Conservation (phyloP, 192 early-diverging fungal genomes). For the Allomyces javanicus region DNA sequence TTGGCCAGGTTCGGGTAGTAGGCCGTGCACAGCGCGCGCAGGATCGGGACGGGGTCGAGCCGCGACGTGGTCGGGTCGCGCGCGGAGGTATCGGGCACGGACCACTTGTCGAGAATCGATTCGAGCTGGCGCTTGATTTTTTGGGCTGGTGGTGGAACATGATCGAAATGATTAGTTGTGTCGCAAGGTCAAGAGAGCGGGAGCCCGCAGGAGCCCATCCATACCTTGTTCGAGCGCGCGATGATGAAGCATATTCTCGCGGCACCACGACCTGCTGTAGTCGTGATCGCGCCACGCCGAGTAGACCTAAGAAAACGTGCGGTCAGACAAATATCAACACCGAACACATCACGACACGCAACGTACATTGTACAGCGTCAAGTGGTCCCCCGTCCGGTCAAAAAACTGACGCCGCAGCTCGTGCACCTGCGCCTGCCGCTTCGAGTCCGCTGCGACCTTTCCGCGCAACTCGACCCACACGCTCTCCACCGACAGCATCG, state of each 20-base stretch:
- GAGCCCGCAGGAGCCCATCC: too few species aligned
- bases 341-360: conserved; percentile 39
- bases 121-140: conserved; percentile 23
- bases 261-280: conserved; percentile 12
- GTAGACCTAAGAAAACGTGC: conserved; percentile 20
- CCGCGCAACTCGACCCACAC: conserved; percentile 15
- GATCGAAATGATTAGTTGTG: too few species aligned
- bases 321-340: conserved; percentile 22
- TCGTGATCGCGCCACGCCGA: conserved; percentile 14
- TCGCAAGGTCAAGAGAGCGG: too few species aligned
- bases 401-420: conserved; percentile 8
- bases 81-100: conserved; percentile 9
- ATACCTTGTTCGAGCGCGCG: conserved; percentile 17
- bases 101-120: conserved; percentile 14
- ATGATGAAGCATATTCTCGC: conserved; percentile 17
- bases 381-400: conserved; percentile 24
- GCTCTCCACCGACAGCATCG: conserved; percentile 31
- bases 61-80: conserved; percentile 1
- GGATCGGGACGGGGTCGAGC: conserved; percentile 17
- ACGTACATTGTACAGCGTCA: conserved; percentile 17
- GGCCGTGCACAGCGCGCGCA: conserved; percentile 25
- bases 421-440: conserved; percentile 11
- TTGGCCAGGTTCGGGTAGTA: conserved; percentile 30
- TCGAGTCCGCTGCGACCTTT: conserved; percentile 9
- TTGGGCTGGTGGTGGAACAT: conserved; percentile 9